These are phyloP conservation scores for Debaryomyces sp. DNA, from an alignment of 1,139 yeast genomes.

Conservation along the genomic window DNA sequence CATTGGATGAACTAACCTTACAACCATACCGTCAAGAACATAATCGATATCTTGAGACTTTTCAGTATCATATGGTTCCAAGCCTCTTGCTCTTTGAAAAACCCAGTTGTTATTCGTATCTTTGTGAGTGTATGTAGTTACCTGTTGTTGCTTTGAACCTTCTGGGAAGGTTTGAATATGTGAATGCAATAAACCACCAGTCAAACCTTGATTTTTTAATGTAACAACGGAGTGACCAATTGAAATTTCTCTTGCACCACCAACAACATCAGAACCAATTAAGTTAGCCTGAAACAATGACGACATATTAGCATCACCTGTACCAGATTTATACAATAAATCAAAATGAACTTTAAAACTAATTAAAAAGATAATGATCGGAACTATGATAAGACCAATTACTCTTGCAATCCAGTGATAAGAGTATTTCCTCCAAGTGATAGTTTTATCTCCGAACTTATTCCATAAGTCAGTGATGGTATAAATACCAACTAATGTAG, in stretches of 20 bases:
- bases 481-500: conserved; percentile 74
- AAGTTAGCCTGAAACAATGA: conserved; percentile 95
- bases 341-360: conserved; percentile 77
- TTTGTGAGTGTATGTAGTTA: conserved; percentile 91
- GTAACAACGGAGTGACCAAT: conserved; percentile 78
- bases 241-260: conserved; percentile 89
- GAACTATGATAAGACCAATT: conserved; percentile 61
- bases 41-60: conserved; percentile 57
- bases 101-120: conserved; percentile 92
- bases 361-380: conserved; percentile 61
- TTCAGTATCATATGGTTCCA: conserved; percentile 53
- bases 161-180: conserved; percentile 93
- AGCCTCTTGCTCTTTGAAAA: conserved; percentile 72
- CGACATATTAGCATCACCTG: conserved; percentile 97
- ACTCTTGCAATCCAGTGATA: conserved; percentile 70
- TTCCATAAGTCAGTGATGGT: conserved; percentile 75
- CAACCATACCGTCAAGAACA: conserved; percentile 69
- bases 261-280: conserved; percentile 73
- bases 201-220: conserved; percentile 85
- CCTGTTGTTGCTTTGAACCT: conserved; percentile 96
- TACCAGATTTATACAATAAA: conserved; percentile 71
- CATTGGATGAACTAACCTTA: conserved; percentile 76
- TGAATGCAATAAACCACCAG: conserved; percentile 92
- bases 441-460: conserved; percentile 59
- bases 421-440: conserved; percentile 52